phyloP scores from a whole-genome alignment of 768 basidiomycete species.

The Sarcodon sp. region DNA sequence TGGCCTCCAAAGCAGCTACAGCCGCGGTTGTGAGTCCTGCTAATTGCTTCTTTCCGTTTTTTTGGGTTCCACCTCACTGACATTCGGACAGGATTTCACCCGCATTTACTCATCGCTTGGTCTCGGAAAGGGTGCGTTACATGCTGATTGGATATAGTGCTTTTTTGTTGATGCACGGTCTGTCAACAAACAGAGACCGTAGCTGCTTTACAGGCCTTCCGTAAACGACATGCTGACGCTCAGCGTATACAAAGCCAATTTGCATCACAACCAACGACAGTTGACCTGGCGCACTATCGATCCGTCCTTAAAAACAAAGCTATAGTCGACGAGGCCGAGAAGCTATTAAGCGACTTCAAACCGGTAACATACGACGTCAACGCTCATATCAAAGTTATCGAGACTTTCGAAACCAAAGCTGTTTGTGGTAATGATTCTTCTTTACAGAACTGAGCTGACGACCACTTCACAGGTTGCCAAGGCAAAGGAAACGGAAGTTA shows the following conservation, averaged over 20 bases:
- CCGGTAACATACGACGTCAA: slow-evolving; percentile 88
- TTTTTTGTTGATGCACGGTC: neutral
- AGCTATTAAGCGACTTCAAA: slow-evolving; percentile 79
- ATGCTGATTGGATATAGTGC: slow-evolving; percentile 9
- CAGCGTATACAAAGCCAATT: slow-evolving; percentile 57
- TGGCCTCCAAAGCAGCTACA: slow-evolving; percentile 64
- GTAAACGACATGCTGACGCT: slow-evolving; percentile 89
- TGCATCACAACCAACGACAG: slow-evolving; percentile 58
- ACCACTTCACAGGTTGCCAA: slow-evolving; percentile 52
- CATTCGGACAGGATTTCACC: slow-evolving; percentile 54
- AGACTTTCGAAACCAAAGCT: slow-evolving; percentile 93
- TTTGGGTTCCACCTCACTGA: slow-evolving; percentile 3
- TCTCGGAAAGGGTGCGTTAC: slow-evolving; percentile 62
- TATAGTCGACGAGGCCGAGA: slow-evolving; percentile 88
- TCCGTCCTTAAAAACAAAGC: slow-evolving; percentile 85
- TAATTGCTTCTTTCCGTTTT: neutral
- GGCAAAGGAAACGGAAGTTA: slow-evolving; percentile 79
- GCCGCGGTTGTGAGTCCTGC: slow-evolving; percentile 36
- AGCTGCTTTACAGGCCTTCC: slow-evolving; percentile 84
- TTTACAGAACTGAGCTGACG: neutral
- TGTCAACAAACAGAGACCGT: slow-evolving; percentile 57
- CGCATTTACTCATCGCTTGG: slow-evolving; percentile 74
- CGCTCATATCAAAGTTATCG: slow-evolving; percentile 88
- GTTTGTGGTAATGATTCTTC: slow-evolving; percentile 34
- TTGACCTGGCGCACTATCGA: slow-evolving; percentile 91